phyloP scores from a whole-genome alignment of 2,329 filamentous ascomycete genomes.

The Xylariaceae sp. region DNA sequence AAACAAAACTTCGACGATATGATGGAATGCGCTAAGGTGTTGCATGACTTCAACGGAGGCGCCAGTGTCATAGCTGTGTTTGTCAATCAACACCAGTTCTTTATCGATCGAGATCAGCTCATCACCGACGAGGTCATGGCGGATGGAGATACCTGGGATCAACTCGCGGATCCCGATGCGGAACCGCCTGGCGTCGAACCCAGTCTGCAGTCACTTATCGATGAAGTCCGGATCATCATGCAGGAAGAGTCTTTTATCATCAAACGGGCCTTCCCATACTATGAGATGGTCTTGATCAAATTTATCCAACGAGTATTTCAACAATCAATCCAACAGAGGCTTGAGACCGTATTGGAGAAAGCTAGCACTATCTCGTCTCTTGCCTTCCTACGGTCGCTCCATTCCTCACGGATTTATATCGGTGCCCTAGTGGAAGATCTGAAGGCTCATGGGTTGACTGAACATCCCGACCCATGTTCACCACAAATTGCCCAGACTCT shows the following conservation, averaged over 20 bases:
- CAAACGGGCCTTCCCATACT: conserved; percentile 91
- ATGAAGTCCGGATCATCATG: conserved; percentile 92
- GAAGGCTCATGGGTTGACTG: conserved; percentile 89
- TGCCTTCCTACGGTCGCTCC: conserved; percentile 83
- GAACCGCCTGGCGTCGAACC: conserved; percentile 89
- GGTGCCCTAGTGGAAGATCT: conserved; percentile 83
- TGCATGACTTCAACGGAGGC: conserved; percentile 94
- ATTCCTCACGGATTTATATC: conserved; percentile 87
- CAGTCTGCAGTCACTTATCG: conserved; percentile 83
- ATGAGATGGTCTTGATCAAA: conserved; percentile 86
- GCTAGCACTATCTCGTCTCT: conserved; percentile 86
- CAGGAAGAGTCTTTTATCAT: conserved; percentile 97
- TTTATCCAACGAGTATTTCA: conserved; percentile 96
- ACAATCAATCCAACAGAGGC: conserved; percentile 91
- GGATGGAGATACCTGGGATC: conserved; percentile 79
- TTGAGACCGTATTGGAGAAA: conserved; percentile 95
- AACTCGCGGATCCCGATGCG: conserved; percentile 86
- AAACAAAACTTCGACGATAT: conserved; percentile 96
- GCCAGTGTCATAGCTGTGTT: conserved; percentile 93
- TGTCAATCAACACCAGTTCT: conserved; percentile 99
- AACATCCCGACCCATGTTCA: conserved; percentile 87
- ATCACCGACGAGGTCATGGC: conserved; percentile 77
- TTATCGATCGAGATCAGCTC: conserved; percentile 91
- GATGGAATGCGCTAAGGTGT: conserved; percentile 90
- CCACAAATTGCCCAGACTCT: conserved; percentile 74